Evolutionary conservation across 345 rosid genomes (phyloP).

Genomic region (Citrus sinensis): DVS_A1.0 CM039168.1:28497001-28497500

Average conservation of each 20-base stretch:
- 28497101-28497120: neutral
- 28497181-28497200: neutral
- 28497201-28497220: too few species aligned
- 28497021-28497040: neutral
- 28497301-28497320: constrained; percentile 84
- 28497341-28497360: accelerated
- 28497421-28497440: too few species aligned
- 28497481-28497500: too few species aligned
- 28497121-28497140: neutral
- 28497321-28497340: constrained; percentile 30
- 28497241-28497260: constrained; percentile 37
- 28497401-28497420: too few species aligned
- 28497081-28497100: neutral
- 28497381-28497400: too few species aligned
- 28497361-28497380: too few species aligned
- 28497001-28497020: too few species aligned
- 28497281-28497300: constrained; percentile 93
- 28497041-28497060: neutral
- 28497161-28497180: neutral
- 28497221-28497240: neutral
- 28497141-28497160: neutral
- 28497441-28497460: too few species aligned
- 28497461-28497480: too few species aligned
- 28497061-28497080: neutral
- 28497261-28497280: constrained; percentile 95